Evolutionary conservation across 2,329 filamentous ascomycete species (phyloP).

Genomic region (Aspergillus unguis): DNA sequence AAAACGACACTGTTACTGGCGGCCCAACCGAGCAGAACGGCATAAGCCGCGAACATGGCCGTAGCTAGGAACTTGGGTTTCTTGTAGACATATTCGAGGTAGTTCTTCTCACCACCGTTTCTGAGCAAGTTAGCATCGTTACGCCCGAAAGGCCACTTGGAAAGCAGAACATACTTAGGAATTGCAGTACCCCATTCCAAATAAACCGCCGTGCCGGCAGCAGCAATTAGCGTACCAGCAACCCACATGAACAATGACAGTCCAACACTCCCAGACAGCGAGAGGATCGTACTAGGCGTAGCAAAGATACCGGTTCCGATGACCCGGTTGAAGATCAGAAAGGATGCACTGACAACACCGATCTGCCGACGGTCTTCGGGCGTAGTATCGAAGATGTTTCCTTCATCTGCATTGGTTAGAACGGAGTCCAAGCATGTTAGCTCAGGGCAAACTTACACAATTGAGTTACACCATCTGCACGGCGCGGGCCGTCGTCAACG

Average conservation of each 20-base stretch:
- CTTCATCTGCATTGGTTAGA: conserved; percentile 30
- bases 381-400: conserved; percentile 34
- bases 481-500: conserved; percentile 23
- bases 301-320: conserved; percentile 52
- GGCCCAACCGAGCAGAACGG: conserved; percentile 51
- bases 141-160: background rate
- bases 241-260: conserved; percentile 51
- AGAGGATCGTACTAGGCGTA: conserved; percentile 46
- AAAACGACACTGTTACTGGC: conserved; percentile 53
- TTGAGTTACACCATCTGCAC: conserved; percentile 32
- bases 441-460: conserved; percentile 26
- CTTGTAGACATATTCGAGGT: conserved; percentile 53
- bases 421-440: background rate
- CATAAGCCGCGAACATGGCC: conserved; percentile 53
- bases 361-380: conserved; percentile 40
- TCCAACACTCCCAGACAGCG: conserved; percentile 45
- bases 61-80: conserved; percentile 53
- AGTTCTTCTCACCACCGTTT: conserved; percentile 54
- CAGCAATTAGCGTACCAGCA: conserved; percentile 47
- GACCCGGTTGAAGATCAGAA: conserved; percentile 49
- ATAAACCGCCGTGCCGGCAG: conserved; percentile 44
- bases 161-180: conserved; percentile 35
- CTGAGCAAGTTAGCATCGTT: conserved; percentile 26
- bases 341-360: conserved; percentile 41
- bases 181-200: conserved; percentile 52